Conservation (phyloP, 2,329 filamentous ascomycete species). For the Cyanodermella asteris region DNA sequence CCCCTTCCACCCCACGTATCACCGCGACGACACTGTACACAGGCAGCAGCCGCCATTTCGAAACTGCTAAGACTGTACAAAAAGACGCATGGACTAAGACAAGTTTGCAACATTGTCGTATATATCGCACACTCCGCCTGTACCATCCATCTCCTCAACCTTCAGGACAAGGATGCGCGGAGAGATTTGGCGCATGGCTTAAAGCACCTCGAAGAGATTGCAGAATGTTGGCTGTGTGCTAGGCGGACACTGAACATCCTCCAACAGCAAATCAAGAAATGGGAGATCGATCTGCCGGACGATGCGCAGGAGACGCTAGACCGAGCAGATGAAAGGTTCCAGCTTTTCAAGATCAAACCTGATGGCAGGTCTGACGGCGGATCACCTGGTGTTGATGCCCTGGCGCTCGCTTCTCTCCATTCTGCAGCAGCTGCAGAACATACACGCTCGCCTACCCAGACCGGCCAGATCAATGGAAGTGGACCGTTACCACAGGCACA, state of each 20-base stretch:
- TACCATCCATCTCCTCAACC: constrained; percentile 79
- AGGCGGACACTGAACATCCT: constrained; percentile 68
- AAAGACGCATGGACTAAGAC: constrained; percentile 68
- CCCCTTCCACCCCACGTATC: constrained; percentile 74
- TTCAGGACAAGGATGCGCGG: constrained; percentile 77
- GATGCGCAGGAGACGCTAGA: constrained; percentile 59
- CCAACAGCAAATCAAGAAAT: constrained; percentile 66
- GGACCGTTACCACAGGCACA: no score
- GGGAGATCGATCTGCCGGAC: constrained; percentile 68
- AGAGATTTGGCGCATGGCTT: constrained; percentile 79
- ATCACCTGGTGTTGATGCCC: constrained; percentile 9
- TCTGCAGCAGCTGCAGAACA: constrained; percentile 8
- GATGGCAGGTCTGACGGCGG: no score
- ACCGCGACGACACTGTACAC: constrained; percentile 72
- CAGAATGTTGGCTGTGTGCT: constrained; percentile 82
- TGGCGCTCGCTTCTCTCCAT: constrained; percentile 6
- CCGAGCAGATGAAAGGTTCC: constrained; percentile 60
- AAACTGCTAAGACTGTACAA: constrained; percentile 92
- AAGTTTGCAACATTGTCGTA: constrained; percentile 90
- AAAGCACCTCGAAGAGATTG: constrained; percentile 84
- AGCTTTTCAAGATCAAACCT: constrained; percentile 32
- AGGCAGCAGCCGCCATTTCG: constrained; percentile 72
- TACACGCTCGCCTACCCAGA: no score
- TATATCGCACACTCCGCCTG: constrained; percentile 91
- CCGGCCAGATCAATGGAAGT: no score